Percentiles rank a stretch among this genome's conserved stretches.
Conservation (phyloP, 306 rosid genomes). For the Lablab purpureus region DNA sequence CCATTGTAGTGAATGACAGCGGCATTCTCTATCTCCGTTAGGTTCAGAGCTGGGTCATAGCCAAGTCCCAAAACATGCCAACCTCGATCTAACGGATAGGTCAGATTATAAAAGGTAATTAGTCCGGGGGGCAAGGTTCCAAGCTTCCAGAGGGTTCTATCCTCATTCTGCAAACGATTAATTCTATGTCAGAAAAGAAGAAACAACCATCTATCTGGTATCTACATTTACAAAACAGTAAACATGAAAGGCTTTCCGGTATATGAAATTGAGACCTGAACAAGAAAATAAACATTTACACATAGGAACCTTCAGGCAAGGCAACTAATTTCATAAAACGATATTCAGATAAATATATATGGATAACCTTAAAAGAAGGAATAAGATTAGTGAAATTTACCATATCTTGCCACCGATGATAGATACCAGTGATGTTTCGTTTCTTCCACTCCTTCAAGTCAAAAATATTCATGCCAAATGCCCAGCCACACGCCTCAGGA, state of each 20-base stretch:
- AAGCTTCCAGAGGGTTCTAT: conserved; percentile 97
- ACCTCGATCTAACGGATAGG: conserved; percentile 77
- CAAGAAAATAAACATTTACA: conserved; percentile 15
- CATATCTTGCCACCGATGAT: conserved; percentile 96
- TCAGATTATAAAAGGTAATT: conserved; percentile 90
- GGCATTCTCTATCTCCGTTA: conserved; percentile 78
- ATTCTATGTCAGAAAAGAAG: conserved; percentile 32
- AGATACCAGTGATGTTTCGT: conserved; percentile 85
- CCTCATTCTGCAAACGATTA: conserved; percentile 81
- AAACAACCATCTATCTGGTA: conserved; percentile 8
- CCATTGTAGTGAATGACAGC: conserved; percentile 98
- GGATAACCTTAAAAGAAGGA: conserved; percentile 9
- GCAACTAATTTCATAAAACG: conserved; percentile 28
- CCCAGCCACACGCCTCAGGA: conserved; percentile 99
- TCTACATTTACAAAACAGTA: conserved; percentile 10
- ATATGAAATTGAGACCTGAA: conserved; percentile 15
- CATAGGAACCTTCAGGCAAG: conserved; percentile 14
- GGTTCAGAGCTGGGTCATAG: conserved; percentile 92
- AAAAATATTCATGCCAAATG: conserved; percentile 94
- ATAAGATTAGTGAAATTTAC: conserved; percentile 55
- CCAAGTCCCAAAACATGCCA: conserved; percentile 99
- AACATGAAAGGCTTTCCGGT: background rate
- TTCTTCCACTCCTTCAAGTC: conserved; percentile 98
- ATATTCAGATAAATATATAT: conserved; percentile 20
- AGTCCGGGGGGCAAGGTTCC: conserved; percentile 95